Evolutionary conservation across 495 filamentous ascomycete species (phyloP), one percentile per base, ranked within the genome.

Genomic region (Entonaema liquescens): DNA sequence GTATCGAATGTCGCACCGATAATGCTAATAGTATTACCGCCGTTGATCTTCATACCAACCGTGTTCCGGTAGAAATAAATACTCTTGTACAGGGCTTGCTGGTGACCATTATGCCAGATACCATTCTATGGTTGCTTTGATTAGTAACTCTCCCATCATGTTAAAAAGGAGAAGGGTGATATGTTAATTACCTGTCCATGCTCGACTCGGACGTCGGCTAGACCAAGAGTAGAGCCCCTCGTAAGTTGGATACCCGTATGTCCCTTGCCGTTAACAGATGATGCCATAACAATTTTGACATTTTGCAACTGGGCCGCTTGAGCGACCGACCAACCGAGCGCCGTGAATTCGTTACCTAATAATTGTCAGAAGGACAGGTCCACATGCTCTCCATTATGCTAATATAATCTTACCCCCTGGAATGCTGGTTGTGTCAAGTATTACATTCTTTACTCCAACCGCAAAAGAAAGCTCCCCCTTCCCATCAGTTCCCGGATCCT

Each of bases 21-120:
- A 63, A 81, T 84, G 82, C 75, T 86, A 79, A 78, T 82, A 54
- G 72, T 89, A 53, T 84, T 88, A 2, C 90, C 85, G 53, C 88
- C 87, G 25, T 83, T 84, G 54, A 93, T 91, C 38, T 85, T 84
- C 29, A 88, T 89, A 3, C 85, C 86, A 11, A 87, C 81, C 35
- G 87, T 85, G 53, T 85, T 86, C 4, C 81, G 76, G 60, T 76
- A 80, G 70, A 93, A 89, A 35, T 81, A 83, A 28, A 93, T 77
- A 70, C 89, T 88, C 54, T 90, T 88, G 79, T 88, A 91, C 0
- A 89, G 87, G 55, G 89, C 92, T 71, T 93, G 91, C 74, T 93
- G 91, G 65, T 91, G 79, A 2, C 79, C 92, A 54, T 90, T 85
- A 47, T 91, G 69, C 68, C 83, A 83, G 47, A 86, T 84, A 21